phyloP scores from a whole-genome alignment of 768 basidiomycete species.

The Mycena chlorophos region DNA sequence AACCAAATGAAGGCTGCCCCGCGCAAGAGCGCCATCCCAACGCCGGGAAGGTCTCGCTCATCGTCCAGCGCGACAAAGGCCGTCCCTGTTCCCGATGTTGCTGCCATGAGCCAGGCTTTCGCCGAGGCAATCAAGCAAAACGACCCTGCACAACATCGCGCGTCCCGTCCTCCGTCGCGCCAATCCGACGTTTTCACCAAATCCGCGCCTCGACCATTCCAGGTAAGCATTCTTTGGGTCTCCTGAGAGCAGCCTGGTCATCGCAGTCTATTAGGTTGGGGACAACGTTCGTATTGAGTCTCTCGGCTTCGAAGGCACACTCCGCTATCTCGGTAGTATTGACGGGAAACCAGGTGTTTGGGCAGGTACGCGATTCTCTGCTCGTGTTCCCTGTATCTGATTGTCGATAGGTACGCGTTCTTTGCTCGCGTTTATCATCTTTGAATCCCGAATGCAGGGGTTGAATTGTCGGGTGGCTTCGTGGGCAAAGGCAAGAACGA shows the following conservation, averaged over 20 bases:
- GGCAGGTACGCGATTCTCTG: constrained; percentile 44
- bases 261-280: constrained; percentile 59
- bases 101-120: constrained; percentile 71
- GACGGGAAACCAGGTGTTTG: constrained; percentile 87
- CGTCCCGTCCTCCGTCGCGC: constrained; percentile 61
- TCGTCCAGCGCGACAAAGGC: constrained; percentile 51
- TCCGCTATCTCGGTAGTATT: constrained; percentile 82
- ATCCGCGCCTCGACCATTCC: constrained; percentile 14
- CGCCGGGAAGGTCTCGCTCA: constrained; percentile 71
- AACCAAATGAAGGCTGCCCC: constrained; percentile 11
- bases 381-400: background rate
- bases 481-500: constrained; percentile 94
- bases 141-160: constrained; percentile 72
- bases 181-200: constrained; percentile 60
- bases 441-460: constrained; percentile 46
- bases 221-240: background rate
- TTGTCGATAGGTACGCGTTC: too few relatives aligned
- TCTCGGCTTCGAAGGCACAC: constrained; percentile 81
- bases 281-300: constrained; percentile 87
- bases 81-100: constrained; percentile 41
- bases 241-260: background rate
- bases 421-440: background rate
- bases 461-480: constrained; percentile 85
- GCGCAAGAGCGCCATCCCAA: constrained; percentile 53
- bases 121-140: constrained; percentile 79